Evolutionary conservation across 768 basidiomycete species (phyloP), one percentile per base, ranked within the genome.

Genomic region (Macrocybe gigantea): DNA sequence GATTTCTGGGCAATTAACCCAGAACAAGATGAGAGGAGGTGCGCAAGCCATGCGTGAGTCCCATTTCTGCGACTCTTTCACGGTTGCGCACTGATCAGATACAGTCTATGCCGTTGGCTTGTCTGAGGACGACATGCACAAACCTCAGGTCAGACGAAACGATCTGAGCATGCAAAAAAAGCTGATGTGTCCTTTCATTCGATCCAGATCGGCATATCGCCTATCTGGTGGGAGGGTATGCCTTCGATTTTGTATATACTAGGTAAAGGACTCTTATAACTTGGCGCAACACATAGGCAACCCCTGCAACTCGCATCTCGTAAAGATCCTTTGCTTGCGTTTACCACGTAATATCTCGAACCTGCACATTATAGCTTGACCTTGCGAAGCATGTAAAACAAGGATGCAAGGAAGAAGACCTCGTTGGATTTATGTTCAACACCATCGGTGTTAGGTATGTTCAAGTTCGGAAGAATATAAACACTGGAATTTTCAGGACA

Each of bases 171-270:
- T 35, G 33, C 5, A 5, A 33, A n/a, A n/a, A 38, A 1, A n/a
- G 5, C 22, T 30, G 14, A 8, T 37, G 5, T 30, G 2, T 29
- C 33, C 49, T 50, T 49, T 53, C 30, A 55, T 48, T 39, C 30
- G 39, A 15, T 53, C 14, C 60, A 91, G 85, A 84, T 93, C 58
- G 91, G 91, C 40, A 90, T 93, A 58, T 87, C 87, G 31, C 83
- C 88, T 3, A 76, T 92, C 45, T 93, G 90, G 90, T 93, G 89
- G 88, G 90, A 93, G 76, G 89, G 89, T 85, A 37, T n/a, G 22
- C 22, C 22, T 22, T 22, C 22, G 22, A 4, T 4, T 22, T 22
- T 4, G 63, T 59, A 22, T 13, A 5, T 33, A n/a, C 22, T 13
- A 33, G 37, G 2, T 12, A 35, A 41, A 31, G 15, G 38, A 5